Base-by-base conservation (phyloP, 1,284 basidiomycete genomes). In the Cryptococcus deneoformans region DNA sequence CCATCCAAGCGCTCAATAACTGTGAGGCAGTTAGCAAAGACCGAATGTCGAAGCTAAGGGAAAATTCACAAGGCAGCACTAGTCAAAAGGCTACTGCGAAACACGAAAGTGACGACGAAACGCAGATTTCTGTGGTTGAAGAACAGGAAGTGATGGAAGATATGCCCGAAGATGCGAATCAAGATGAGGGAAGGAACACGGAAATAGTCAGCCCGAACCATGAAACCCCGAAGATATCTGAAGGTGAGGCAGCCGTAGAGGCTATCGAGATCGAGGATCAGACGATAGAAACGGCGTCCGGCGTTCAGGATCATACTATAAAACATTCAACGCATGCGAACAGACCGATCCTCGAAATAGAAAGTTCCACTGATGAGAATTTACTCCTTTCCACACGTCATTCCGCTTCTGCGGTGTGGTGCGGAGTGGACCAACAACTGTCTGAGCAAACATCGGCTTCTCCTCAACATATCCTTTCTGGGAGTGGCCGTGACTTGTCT, bases 151-250 rank as follows among this genome's bases (percentile, higher is more conserved):
- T 11, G 35, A 12, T 14, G 9, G 39, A 42, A 20, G 50, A 6
- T 10, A 29, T 29, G 40, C 3, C 40, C 40, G 16, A 42, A 42
- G 11, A 11, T 42, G 40, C 11, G 11, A 6, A 6, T 6, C 40
- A 54, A 7, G 29, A 38, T 5, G 64, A 58, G 14, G 54, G 62
- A 1, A 61, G 58, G 12, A 61, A 56, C 9, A 59, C 57, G 7
- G 63, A 42, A 16, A 42, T 12, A 16, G 40, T 42, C 12, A 42
- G 16, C 40, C 40, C 16, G 16, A 42, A 42, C 16, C 40, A 42
- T 11, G 11, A 42, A 42, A 40, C 62, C 60, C 51, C 3, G 29
- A 60, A 60, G 9, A 38, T 29, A 9, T 42, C 45, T 9, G 58
- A 55, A 34, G 39, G 46, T n/a, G 47, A 43, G 24, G 16, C 6